Base-by-base conservation (phyloP, 176 grass and related monocot genomes). In the Musa troglodytarum region DNA sequence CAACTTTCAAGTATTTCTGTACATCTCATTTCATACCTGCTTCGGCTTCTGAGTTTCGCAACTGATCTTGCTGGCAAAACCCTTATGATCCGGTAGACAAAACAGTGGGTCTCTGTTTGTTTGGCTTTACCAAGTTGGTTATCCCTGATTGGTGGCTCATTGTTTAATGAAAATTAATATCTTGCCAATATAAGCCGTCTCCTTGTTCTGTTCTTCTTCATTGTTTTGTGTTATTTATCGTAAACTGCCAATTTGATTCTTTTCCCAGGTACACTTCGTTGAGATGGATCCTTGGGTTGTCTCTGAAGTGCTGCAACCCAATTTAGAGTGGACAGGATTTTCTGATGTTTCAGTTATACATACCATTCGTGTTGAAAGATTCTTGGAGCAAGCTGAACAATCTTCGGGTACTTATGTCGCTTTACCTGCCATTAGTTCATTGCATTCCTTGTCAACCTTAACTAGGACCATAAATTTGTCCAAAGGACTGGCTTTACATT, bases 251-350 rank as follows among this genome's bases (percentile, higher is more conserved):
- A 34, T 34, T 65, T 68, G 3, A 17, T 61, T 75, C 16, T 50
- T 14, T 12, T 81, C 53, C 34, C 75, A 98, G 90, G 90, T 75
- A 54, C 95, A 98, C 73, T 98, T 98, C 81, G 90, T 98, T 78
- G 95, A 98, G 84, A 84, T 93, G 90, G 88, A 98, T 76, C 88
- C 90, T 78, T 94, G 90, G 90, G 88, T 98, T 76, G 81, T 93
- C 74, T 93, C 86, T 55, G 86, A 91, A 68, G 88, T 98, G 23
- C 81, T 94, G 56, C 81, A 74, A 69, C 95, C 90, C 49, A 98
- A 93, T 87, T 86, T 98, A 78, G 70, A 83, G 75, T 81, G 79
- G 77, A 98, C 90, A 76, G 95, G 90, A 84, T 99, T 99, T 86
- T 75, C 85, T 82, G 86, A 91, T 84, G 65, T 71, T 16, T 99